These are phyloP conservation scores for Fusarium sp. DNA, from an alignment of 2,329 filamentous ascomycete species.

Conservation along the genomic window DNA sequence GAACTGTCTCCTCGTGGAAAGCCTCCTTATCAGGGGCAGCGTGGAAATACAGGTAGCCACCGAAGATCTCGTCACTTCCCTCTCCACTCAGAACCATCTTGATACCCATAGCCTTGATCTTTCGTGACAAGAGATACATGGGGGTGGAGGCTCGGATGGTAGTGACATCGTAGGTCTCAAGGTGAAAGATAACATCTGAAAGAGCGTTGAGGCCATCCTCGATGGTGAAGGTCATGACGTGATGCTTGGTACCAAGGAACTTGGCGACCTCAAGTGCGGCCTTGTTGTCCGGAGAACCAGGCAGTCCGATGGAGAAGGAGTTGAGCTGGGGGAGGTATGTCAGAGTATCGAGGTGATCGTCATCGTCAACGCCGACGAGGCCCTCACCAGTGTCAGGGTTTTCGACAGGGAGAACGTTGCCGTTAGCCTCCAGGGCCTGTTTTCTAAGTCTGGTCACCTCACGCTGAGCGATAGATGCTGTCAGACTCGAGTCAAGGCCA, in stretches of 20 bases:
- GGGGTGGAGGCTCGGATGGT: constrained; percentile 98
- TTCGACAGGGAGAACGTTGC: constrained; percentile 57
- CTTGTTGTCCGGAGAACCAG: constrained; percentile 89
- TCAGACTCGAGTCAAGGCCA: constrained; percentile 93
- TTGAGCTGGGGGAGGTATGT: constrained; percentile 95
- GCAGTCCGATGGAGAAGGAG: constrained; percentile 98
- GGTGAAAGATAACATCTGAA: constrained; percentile 96
- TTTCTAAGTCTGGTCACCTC: constrained; percentile 84
- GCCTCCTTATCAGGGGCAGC: constrained; percentile 87
- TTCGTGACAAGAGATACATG: constrained; percentile 97
- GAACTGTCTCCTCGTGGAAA: constrained; percentile 96
- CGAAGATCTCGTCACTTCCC: constrained; percentile 97
- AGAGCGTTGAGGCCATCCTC: constrained; percentile 97
- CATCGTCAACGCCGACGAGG: constrained; percentile 93
- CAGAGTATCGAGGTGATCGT: constrained; percentile 87
- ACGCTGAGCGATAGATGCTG: constrained; percentile 93
- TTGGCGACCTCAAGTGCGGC: constrained; percentile 93
- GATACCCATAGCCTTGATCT: constrained; percentile 99
- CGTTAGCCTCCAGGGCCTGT: constrained; percentile 62
- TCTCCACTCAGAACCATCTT: constrained; percentile 99
- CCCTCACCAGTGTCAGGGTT: constrained; percentile 72
- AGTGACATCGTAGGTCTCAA: constrained; percentile 97
- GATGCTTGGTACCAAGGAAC: constrained; percentile 97
- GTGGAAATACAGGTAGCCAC: constrained; percentile 98
- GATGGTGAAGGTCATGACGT: constrained; percentile 97